These are phyloP conservation scores for Arabis hirsuta DNA, from an alignment of 345 rosid species.

Conservation along the genomic window DNA sequence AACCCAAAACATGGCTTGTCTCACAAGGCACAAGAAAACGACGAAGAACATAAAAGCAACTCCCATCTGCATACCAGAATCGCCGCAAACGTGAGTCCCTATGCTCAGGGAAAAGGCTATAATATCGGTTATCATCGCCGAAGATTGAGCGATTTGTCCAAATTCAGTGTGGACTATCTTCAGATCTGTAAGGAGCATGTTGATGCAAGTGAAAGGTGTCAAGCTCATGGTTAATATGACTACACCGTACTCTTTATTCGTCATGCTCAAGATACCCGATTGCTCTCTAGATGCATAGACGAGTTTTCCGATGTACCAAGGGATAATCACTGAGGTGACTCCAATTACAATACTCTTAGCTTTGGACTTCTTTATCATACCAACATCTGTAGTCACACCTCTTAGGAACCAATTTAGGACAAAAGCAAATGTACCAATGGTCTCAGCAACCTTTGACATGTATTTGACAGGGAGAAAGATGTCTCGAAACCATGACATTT, in stretches of 20 bases:
- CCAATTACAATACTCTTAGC: conserved; percentile 37
- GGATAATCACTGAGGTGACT: conserved; percentile 30
- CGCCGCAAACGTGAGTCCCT: not conserved
- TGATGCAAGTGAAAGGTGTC: conserved; percentile 51
- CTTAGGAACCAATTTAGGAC: conserved; percentile 50
- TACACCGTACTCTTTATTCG: not conserved
- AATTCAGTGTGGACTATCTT: conserved; percentile 54
- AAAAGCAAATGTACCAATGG: conserved; percentile 49
- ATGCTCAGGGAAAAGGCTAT: conserved; percentile 1
- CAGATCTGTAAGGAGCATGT: conserved; percentile 52
- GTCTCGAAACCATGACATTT: conserved; percentile 14
- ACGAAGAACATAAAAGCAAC: not conserved
- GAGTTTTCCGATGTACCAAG: conserved; percentile 32
- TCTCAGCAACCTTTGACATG: conserved; percentile 35
- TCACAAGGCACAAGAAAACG: conserved; percentile 19
- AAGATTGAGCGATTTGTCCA: conserved; percentile 49
- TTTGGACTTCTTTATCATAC: conserved; percentile 22
- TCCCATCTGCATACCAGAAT: not conserved
- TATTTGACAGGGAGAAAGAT: conserved; percentile 19
- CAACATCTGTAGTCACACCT: conserved; percentile 54
- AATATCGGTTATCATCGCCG: conserved; percentile 46
- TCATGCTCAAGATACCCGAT: conserved; percentile 22
- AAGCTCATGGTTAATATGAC: conserved; percentile 28
- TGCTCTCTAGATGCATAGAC: conserved; percentile 20
- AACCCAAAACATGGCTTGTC: conserved; percentile 49